Conservation (phyloP, 352 stramenopile species). For the Globisporangium ultimum region DNA sequence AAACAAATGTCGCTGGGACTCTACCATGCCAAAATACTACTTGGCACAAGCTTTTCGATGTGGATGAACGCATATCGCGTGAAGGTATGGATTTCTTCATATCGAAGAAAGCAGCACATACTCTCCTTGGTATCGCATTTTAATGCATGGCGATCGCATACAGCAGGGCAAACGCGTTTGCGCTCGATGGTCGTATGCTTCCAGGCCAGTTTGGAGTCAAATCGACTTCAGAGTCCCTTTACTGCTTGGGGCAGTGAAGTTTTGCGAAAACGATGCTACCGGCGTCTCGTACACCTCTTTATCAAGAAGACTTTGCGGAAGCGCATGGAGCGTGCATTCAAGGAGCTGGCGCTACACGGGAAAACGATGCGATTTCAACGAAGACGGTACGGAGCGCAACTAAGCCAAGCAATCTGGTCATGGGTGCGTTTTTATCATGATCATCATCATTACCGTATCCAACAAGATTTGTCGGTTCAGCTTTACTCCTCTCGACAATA, state of each 20-base stretch:
- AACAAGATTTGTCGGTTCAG: neutral
- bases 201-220: conserved; percentile 13
- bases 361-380: conserved; percentile 10
- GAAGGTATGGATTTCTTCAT: conserved; percentile 4
- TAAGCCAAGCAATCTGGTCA: neutral
- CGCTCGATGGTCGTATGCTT: neutral
- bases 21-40: neutral
- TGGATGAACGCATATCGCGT: conserved; percentile 9
- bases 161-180: neutral
- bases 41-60: neutral
- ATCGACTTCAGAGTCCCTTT: conserved; percentile 12
- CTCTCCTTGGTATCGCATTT: conserved; percentile 2
- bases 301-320: conserved; percentile 28
- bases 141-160: conserved; percentile 2
- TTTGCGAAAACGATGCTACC: conserved; percentile 29
- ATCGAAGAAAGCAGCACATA: neutral
- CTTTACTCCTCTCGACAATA: conserved; percentile 11
- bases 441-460: neutral
- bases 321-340: conserved; percentile 15
- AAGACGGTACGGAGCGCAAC: conserved; percentile 6
- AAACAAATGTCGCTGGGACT: neutral
- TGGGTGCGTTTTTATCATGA: conserved; percentile 6
- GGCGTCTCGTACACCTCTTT: conserved; percentile 38
- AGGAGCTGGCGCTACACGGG: conserved; percentile 13
- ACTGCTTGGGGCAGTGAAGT: conserved; percentile 24